Evolutionary conservation across 1,284 basidiomycete genomes (phyloP).

Genomic region (Apiotrichum gracile): DNA sequence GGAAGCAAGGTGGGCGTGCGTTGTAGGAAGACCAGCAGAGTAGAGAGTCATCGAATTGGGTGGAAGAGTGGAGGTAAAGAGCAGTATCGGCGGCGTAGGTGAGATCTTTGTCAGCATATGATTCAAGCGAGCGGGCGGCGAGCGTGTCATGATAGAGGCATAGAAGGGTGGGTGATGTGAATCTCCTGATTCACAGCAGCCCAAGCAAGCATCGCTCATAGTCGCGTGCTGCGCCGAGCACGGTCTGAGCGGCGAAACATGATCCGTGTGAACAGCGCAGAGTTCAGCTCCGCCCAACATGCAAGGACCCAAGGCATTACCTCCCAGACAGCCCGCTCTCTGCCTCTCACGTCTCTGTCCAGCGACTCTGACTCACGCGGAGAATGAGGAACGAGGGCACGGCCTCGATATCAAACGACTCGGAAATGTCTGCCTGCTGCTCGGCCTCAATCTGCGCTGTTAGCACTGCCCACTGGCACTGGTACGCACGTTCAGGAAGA

Average conservation of each 20-base stretch:
- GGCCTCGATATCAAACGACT: slow-evolving; percentile 86
- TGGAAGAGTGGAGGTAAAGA: background rate
- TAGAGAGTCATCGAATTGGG: background rate
- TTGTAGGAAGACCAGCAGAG: too few species aligned
- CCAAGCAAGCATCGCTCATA: too few species aligned
- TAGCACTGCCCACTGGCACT: background rate
- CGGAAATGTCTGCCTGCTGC: slow-evolving; percentile 76
- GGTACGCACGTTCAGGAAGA: slow-evolving; percentile 67
- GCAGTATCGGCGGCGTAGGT: background rate
- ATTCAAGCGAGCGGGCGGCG: background rate
- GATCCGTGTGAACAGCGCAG: too few species aligned
- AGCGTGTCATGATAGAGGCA: background rate
- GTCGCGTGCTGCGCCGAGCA: too few species aligned
- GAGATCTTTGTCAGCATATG: background rate
- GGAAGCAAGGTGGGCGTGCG: background rate
- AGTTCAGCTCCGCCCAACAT: too few species aligned
- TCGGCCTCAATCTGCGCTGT: slow-evolving; percentile 78
- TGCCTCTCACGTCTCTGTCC: too few species aligned
- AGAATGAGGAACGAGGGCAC: slow-evolving; percentile 85
- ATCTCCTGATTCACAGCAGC: too few species aligned
- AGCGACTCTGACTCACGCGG: slow-evolving; percentile 54
- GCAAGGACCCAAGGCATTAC: too few species aligned
- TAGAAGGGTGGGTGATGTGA: too few species aligned
- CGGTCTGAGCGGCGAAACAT: too few species aligned
- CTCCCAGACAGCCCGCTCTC: too few species aligned